phyloP scores from a whole-genome alignment of 2,329 filamentous ascomycete species.

The Rhynchosporium agropyri region DNA sequence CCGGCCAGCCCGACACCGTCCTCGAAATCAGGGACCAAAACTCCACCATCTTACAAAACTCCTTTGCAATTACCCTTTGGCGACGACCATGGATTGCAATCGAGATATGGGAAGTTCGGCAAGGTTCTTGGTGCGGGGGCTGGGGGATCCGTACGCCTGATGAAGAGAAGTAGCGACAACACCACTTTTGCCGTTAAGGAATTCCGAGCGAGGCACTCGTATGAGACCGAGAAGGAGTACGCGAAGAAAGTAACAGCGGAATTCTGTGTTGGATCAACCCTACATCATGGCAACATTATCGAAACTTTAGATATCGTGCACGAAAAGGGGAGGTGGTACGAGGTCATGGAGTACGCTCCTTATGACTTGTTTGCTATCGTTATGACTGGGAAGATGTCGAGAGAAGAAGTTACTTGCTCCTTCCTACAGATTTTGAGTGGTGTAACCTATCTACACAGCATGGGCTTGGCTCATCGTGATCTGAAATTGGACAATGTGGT shows the following conservation, averaged over 20 bases:
- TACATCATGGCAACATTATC: conserved; percentile 98
- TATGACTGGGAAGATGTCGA: conserved; percentile 97
- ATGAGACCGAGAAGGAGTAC: conserved; percentile 94
- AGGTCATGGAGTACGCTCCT: conserved; percentile 98
- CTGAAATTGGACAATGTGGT: conserved; percentile 98
- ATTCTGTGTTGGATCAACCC: conserved; percentile 94
- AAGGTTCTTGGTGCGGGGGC: conserved; percentile 92
- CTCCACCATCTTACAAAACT: conserved; percentile 50
- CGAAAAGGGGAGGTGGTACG: conserved; percentile 93
- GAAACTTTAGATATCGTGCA: conserved; percentile 96
- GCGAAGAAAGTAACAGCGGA: conserved; percentile 98
- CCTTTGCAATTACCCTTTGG: conserved; percentile 79
- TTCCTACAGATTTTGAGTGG: conserved; percentile 95
- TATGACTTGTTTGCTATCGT: conserved; percentile 97
- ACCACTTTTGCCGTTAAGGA: conserved; percentile 98
- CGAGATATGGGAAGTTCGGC: conserved; percentile 94
- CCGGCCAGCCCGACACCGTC: conserved; percentile 64
- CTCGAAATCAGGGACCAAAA: conserved; percentile 53
- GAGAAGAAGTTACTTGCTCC: conserved; percentile 86
- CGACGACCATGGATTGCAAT: conserved; percentile 86
- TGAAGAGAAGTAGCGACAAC: conserved; percentile 90
- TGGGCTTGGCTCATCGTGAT: conserved; percentile 93
- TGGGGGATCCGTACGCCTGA: conserved; percentile 88
- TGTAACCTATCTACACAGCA: conserved; percentile 90
- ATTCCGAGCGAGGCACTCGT: conserved; percentile 87